Evolutionary conservation across 2,329 filamentous ascomycete species (phyloP), one percentile per base, ranked within the genome.

Genomic region (Mycosphaerella arachidis): DNA sequence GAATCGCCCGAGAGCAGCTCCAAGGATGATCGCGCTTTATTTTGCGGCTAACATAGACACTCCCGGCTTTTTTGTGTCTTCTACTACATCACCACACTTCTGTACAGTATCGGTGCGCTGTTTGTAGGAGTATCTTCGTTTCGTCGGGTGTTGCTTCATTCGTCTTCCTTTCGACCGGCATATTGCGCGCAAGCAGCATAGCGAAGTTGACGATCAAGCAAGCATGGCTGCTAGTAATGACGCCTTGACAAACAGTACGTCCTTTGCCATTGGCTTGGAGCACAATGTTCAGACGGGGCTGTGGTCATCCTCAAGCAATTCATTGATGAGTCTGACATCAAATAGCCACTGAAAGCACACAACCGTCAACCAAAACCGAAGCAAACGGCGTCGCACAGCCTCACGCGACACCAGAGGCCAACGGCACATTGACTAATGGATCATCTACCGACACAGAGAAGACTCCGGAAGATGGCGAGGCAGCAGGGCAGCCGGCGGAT

Each of bases 401-500:
- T 57, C 62, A 64, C 62, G 62, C 54, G 63, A 60, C 58, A 54
- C 40, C 61, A 27, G 37, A 60, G 37, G 54, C 60, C 31, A 65
- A 66, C 53, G 66, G 62, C 51, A 48, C 52, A 43, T 48, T 53
- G 55, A 57, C 55, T 50, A 65, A 68, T 43, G 62, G 51, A 46
- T 48, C 58, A 7, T 33, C 58, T 18, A 57, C 63, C 16, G 56
- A 66, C 51, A 59, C 56, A 46, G 59, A 59, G 13, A 63, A 62
- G 33, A 53, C 58, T 8, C 64, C 65, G 48, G 70, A 53, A 12
- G 69, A 70, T 31, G 58, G 35, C 18, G 63, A 59, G 13, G 65
- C 60, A n/a, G 62, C 54, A 30, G 56, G 58, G 13, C 65, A 60
- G 46, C 59, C 62, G 12, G 55, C 61, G 4, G 71, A 73, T 45